Percentiles rank a stretch among this genome's conserved stretches.
phyloP scores from a whole-genome alignment of 106 monocot genomes.

The Platanthera guangdongensis region DNA sequence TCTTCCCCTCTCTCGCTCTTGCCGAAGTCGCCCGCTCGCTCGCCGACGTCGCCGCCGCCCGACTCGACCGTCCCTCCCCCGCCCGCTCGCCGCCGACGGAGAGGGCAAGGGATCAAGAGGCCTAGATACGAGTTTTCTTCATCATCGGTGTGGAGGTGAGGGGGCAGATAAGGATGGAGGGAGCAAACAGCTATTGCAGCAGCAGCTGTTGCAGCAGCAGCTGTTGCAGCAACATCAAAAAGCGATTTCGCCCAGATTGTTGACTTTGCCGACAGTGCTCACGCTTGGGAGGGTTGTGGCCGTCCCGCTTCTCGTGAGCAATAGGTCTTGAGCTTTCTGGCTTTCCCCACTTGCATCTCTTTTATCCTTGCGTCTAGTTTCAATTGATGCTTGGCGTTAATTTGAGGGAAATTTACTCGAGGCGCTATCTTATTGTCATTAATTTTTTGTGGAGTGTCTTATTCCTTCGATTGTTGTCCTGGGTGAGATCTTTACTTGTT shows the following conservation, averaged over 20 bases:
- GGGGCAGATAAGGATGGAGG: neutral
- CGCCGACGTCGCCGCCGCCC: too few relatives aligned
- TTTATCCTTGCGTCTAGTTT: neutral
- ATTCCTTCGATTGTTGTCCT: too few relatives aligned
- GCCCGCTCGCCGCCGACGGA: neutral
- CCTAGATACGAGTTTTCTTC: neutral
- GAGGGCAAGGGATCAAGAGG: neutral
- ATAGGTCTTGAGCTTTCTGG: slow-evolving; percentile 32
- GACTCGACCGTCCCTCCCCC: too few relatives aligned
- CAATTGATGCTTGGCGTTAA: too few relatives aligned
- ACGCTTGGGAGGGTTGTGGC: slow-evolving; percentile 66
- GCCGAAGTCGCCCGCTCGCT: too few relatives aligned
- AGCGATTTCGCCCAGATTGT: slow-evolving; percentile 14
- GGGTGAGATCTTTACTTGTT: too few relatives aligned
- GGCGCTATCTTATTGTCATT: too few relatives aligned
- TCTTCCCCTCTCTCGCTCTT: too few relatives aligned
- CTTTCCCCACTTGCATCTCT: neutral
- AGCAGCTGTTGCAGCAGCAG: too few relatives aligned
- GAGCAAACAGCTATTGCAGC: neutral
- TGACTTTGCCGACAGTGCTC: slow-evolving; percentile 57
- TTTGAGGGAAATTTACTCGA: too few relatives aligned
- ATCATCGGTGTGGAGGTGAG: neutral
- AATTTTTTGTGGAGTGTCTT: too few relatives aligned
- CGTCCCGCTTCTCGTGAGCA: slow-evolving; percentile 50
- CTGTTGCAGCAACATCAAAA: too few relatives aligned